Conservation (phyloP, 345 rosid species). For the Rhodamnia rubescens region DNA sequence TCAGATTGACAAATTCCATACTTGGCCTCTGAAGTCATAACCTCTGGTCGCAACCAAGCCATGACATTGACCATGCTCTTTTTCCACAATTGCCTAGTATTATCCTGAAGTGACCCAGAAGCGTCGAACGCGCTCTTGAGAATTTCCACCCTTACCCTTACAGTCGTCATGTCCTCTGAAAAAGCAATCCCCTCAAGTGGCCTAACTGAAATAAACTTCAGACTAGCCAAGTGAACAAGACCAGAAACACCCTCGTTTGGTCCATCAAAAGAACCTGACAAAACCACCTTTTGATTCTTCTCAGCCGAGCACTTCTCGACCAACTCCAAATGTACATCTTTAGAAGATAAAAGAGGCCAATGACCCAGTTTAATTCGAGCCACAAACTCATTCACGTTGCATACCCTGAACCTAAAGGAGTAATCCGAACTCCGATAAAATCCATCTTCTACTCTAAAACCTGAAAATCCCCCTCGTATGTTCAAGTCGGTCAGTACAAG, state of each 20-base stretch:
- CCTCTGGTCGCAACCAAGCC: constrained; percentile 93
- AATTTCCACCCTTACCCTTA: constrained; percentile 75
- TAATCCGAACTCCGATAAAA: constrained; percentile 26
- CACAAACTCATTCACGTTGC: constrained; percentile 32
- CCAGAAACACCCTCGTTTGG: constrained; percentile 74
- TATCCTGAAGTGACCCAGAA: constrained; percentile 66
- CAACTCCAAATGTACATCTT: constrained; percentile 52
- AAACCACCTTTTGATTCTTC: constrained; percentile 26
- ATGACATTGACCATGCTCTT: constrained; percentile 83
- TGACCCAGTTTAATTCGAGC: constrained; percentile 80
- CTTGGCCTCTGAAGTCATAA: constrained; percentile 65
- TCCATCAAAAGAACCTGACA: constrained; percentile 76
- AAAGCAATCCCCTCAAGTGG: constrained; percentile 23
- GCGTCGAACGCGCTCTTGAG: constrained; percentile 58
- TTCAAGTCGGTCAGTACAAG: constrained; percentile 46
- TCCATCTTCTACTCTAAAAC: constrained; percentile 20
- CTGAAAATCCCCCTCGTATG: constrained; percentile 25
- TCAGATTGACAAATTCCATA: constrained; percentile 32
- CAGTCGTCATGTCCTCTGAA: constrained; percentile 28
- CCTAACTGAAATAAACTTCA: constrained; percentile 60
- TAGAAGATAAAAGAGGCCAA: constrained; percentile 66
- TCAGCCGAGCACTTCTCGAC: constrained; percentile 17
- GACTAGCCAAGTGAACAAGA: constrained; percentile 66
- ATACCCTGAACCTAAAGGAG: constrained; percentile 53
- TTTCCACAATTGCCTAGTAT: constrained; percentile 65